These are phyloP conservation scores for Cryptosporidium meleagridis DNA, from an alignment of 169 alveolate species.

Conservation along the genomic window DNA sequence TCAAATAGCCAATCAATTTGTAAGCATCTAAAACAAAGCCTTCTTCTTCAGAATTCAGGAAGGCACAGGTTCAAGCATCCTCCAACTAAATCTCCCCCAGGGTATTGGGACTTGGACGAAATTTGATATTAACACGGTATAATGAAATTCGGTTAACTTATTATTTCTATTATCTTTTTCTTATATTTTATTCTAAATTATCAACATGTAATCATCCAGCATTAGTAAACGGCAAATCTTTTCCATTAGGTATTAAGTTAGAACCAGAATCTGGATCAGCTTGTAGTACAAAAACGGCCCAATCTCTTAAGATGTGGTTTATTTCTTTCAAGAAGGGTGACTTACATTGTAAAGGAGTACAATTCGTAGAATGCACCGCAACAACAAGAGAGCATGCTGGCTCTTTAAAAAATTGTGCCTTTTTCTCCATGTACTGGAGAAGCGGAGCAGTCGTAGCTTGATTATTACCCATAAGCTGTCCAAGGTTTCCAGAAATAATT, in stretches of 20 bases:
- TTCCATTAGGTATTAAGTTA: conserved; percentile 69
- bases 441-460: conserved; percentile 28
- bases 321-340: conserved; percentile 31
- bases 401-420: background rate
- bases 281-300: conserved; percentile 54
- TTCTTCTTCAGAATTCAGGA: conserved; percentile 52
- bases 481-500: conserved; percentile 23
- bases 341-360: conserved; percentile 64
- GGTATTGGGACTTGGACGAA: conserved; percentile 66
- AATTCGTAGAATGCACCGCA: conserved; percentile 46
- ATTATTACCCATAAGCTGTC: conserved; percentile 44
- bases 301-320: conserved; percentile 54
- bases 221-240: conserved; percentile 61
- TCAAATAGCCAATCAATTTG: background rate
- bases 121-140: background rate
- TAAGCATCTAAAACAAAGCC: conserved; percentile 19
- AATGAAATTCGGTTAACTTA: background rate
- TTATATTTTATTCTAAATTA: background rate
- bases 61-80: conserved; percentile 52
- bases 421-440: background rate
- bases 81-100: conserved; percentile 70
- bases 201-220: conserved; percentile 6
- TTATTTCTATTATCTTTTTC: background rate
- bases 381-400: conserved; percentile 62
- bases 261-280: conserved; percentile 74